Evolutionary conservation across 345 rosid species (phyloP), one percentile per base, ranked within the genome.

Genomic region (Pugionium cornutum): DNA sequence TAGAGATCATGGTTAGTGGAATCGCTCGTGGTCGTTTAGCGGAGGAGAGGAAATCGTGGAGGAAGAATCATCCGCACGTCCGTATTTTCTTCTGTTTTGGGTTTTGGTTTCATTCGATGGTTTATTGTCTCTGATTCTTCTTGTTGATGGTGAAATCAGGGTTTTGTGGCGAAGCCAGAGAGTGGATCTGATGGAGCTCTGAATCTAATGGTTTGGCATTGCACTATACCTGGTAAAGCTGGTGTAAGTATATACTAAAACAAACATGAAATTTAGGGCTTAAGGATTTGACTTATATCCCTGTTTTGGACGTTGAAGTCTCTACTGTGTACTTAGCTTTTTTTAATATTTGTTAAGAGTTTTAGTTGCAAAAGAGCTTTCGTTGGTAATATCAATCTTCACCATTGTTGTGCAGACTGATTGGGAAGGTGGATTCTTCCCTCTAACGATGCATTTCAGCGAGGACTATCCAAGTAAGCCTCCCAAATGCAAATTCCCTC

Each of bases 121-220:
- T 39, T 9, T 60, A 35, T 25, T 58, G 18, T 53, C 35, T 10
- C 0, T 66, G 64, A 30, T 55, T 35, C 2, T 18, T 18, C 18
- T 18, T n/a, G 18, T 40, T 10, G 47, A 11, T 27, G 0, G 0
- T 36, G 7, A 18, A 70, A 52, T 75, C 84, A 89, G 98, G 97
- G 98, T 79, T 92, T 92, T 77, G 98, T 89, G 44, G 98, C 98
- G 47, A 92, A 89, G 75, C 98, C 98, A 9, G 98, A 89, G 79
- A 84, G 84, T 8, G 37, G 64, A 66, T 59, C 80, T n/a, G 97
- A 92, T 77, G 96, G 98, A 4, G 67, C 86, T 3, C 84, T 88
- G 68, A 87, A 92, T 88, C 68, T 92, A 80, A 88, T 92, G 98
- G 82, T 79, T 52, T 92, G 98, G 98, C 89, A 89, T 80, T 92